Evolutionary conservation across 768 basidiomycete genomes (phyloP).

Genomic region (Termitomyces sp.): DNA sequence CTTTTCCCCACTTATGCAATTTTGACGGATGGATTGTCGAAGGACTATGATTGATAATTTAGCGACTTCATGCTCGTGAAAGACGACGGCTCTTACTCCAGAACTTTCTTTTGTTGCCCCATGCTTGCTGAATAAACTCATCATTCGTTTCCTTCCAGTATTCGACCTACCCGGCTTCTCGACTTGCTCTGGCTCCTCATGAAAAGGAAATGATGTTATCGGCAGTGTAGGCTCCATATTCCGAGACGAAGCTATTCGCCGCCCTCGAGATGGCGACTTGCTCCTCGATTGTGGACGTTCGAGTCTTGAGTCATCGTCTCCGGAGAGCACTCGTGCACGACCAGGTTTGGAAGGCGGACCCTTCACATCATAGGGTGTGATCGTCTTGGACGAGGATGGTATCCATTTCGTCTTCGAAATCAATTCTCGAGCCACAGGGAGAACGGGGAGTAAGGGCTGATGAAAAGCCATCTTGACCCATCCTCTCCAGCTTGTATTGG

Average conservation of each 20-base stretch:
- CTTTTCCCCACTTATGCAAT: background rate
- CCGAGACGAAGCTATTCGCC: constrained; percentile 22
- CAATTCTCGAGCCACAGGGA: constrained; percentile 74
- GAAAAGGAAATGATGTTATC: constrained; percentile 26
- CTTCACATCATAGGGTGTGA: constrained; percentile 24
- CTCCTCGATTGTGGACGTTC: constrained; percentile 3
- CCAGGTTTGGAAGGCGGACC: constrained; percentile 23
- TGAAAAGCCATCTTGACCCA: constrained; percentile 84
- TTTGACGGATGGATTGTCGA: constrained; percentile 6
- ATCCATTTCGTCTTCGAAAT: constrained; percentile 75
- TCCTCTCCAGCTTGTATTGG: constrained; percentile 71
- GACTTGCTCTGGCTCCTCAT: constrained; percentile 34
- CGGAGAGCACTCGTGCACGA: constrained; percentile 16
- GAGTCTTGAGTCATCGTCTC: constrained; percentile 12
- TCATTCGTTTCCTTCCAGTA: constrained; percentile 22
- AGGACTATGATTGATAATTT: constrained; percentile 3
- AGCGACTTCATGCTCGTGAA: background rate
- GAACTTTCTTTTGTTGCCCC: constrained; percentile 15
- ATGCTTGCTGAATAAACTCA: constrained; percentile 25
- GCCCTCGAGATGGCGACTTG: constrained; percentile 13
- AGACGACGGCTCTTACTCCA: constrained; percentile 11
- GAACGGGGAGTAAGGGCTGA: constrained; percentile 70
- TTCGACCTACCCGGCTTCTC: constrained; percentile 11
- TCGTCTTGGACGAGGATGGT: constrained; percentile 34
- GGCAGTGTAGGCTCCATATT: constrained; percentile 20